These are phyloP conservation scores for Hamamelis virginiana DNA, from an alignment of 164 flowering plant species.

Conservation along the genomic window DNA sequence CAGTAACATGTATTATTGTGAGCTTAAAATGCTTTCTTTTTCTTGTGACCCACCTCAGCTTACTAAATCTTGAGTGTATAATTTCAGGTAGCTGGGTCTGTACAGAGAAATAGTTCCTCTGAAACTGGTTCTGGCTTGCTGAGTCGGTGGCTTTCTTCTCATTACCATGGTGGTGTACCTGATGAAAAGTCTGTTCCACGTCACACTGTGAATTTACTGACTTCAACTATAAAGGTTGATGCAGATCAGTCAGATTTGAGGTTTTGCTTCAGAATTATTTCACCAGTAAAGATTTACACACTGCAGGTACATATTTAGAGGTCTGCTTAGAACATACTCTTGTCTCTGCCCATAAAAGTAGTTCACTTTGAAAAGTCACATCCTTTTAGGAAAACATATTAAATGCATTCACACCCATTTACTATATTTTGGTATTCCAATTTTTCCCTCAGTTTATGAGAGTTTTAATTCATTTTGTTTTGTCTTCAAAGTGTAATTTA, in stretches of 20 bases:
- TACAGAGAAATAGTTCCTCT: slow-evolving; percentile 48
- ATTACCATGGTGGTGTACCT: slow-evolving; percentile 81
- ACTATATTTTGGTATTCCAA: no score
- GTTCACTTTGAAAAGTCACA: no score
- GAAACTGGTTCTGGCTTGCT: slow-evolving; percentile 84
- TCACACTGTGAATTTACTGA: slow-evolving; percentile 91
- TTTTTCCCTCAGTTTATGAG: no score
- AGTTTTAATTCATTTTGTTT: no score
- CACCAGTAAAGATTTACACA: slow-evolving; percentile 91
- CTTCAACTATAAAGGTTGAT: slow-evolving; percentile 96
- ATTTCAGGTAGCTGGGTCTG: slow-evolving; percentile 26
- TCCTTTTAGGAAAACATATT: no score
- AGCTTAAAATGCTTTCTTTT: background rate
- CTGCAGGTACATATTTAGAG: slow-evolving; percentile 64
- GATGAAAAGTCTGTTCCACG: slow-evolving; percentile 94
- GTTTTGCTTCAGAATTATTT: slow-evolving; percentile 95
- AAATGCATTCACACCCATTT: no score
- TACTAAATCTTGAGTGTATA: background rate
- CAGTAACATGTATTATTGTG: background rate
- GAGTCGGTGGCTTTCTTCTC: slow-evolving; percentile 95
- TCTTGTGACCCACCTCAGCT: background rate
- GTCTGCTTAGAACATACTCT: slow-evolving; percentile 4
- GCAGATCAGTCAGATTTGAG: slow-evolving; percentile 96
- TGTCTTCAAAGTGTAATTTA: no score
- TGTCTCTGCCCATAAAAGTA: no score